Base-by-base conservation (phyloP, 768 basidiomycete genomes). In the Myochromella boudieri region DNA sequence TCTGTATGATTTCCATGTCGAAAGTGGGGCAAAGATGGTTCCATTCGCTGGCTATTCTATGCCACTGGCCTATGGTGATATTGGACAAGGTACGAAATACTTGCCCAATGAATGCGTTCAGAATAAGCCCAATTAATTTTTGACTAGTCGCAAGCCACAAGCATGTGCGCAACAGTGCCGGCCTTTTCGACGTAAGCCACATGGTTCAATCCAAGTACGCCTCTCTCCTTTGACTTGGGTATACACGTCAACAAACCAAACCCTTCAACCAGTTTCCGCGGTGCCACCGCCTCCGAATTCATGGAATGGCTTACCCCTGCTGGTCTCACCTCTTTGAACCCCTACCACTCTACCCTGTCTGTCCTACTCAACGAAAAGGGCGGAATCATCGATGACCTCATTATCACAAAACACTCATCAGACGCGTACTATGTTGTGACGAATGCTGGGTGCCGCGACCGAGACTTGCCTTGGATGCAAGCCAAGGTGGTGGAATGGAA, bases 101-200 rank as follows among this genome's bases (percentile, higher is more conserved):
- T 22, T 14, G 14, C 25, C 21, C 12, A 15, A 34, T 15, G 34
- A 29, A 38, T 21, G 49, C 34, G 38, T 42, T 37, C 15, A 37
- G 6, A 10, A n/a, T n/a, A n/a, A n/a, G n/a, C n/a, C n/a, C n/a
- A n/a, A n/a, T n/a, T n/a, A n/a, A n/a, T n/a, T n/a, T n/a, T n/a
- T n/a, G 36, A 36, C 24, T 63, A 97, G 95, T 91, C 43, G 83
- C 86, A 7, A 93, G 91, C 56, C 95, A 99, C 67, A 81, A 86
- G 36, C 87, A 97, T 59, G 90, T 95, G 41, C 84, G 97, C 32
- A 79, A 70, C 10, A 78, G 77, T 27, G 90, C 81, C 1, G 94
- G 94, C 0, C 73, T 99, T 25, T 99, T 99, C 63, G 97, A 99
- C 60, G 97, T 99, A 21, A 91, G 91, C 17, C 97, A 99, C 67